Evolutionary conservation across 345 rosid species (phyloP).

Genomic region (Lumnitzera racemosa): DNA sequence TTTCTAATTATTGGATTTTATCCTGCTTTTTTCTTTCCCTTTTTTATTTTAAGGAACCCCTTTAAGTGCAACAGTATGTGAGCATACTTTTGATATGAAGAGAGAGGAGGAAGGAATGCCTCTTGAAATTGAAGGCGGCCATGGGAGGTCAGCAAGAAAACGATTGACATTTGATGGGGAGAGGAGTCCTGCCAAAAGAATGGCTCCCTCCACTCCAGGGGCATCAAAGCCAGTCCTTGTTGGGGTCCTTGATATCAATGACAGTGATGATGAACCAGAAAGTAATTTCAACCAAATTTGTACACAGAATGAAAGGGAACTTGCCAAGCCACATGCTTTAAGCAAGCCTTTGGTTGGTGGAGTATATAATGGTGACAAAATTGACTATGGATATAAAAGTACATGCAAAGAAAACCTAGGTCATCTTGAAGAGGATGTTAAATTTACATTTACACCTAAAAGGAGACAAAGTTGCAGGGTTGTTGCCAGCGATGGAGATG

Average conservation of each 20-base stretch:
- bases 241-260: conserved; percentile 35
- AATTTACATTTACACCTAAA: conserved; percentile 21
- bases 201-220: conserved; percentile 40
- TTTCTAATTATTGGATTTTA: too few relatives aligned
- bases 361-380: too few relatives aligned
- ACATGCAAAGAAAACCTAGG: conserved; percentile 28
- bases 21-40: not conserved
- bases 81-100: conserved; percentile 8
- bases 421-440: conserved; percentile 13
- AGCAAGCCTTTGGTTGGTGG: not conserved
- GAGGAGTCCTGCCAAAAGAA: conserved; percentile 19
- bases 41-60: conserved; percentile 27
- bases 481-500: conserved; percentile 45
- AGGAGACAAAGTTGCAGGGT: conserved; percentile 46
- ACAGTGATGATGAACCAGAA: conserved; percentile 39
- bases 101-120: conserved; percentile 5
- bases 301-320: conserved; percentile 4
- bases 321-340: conserved; percentile 4
- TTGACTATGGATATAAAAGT: too few relatives aligned
- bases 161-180: conserved; percentile 40
- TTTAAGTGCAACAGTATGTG: conserved; percentile 18
- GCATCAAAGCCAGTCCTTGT: conserved; percentile 10
- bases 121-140: conserved; percentile 10
- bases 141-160: conserved; percentile 23
- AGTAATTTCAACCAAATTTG: not conserved